Evolutionary conservation across 208 protist genomes (phyloP), one percentile per base, ranked within the genome.

Genomic region (Angomonas ambiguus): DNA sequence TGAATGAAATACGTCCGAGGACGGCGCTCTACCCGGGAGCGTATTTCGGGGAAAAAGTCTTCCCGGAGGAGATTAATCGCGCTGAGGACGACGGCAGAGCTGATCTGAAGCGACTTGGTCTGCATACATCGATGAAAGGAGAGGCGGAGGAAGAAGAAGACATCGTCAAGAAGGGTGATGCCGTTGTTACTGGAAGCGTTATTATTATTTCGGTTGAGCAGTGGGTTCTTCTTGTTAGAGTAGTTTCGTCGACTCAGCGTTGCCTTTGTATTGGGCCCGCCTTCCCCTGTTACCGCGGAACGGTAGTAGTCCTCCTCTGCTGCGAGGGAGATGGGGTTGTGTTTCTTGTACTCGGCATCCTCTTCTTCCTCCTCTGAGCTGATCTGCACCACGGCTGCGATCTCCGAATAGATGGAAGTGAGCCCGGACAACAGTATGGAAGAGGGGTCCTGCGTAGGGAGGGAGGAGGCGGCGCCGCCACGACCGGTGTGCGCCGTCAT

Each of bases 131-230:
- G 85, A 41, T 92, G 88, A 1, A 95, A 27, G 5, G 88, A 81
- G 42, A 92, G 81, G 49, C 88, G 88, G 22, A 95, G 59, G 41
- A 95, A 84, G 62, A 87, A 95, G 65, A 95, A 95, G 34, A 92
- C 73, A 62, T 95, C 88, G 33, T 95, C 88, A 0, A 81, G 62
- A 25, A 94, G 66, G 24, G 84, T 90, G 51, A 92, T 76, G 2
- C 69, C 34, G 8, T 69, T 72, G 42, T 56, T 71, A 68, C 75
- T 65, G 30, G 48, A 33, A 33, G 51, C 25, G 20, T 31, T 31
- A 28, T 59, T 31, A 28, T 59, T 59, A 59, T 59, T 59, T 5
- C 10, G 10, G 24, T 22, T 59, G 10, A 16, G 8, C 8, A 41
- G 35, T 5, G 5, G 5, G 35, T 13, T 13, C 13, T 41, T 41